phyloP scores from a whole-genome alignment of 2,329 filamentous ascomycete genomes.

The Stagonosporopsis tanaceti region DNA sequence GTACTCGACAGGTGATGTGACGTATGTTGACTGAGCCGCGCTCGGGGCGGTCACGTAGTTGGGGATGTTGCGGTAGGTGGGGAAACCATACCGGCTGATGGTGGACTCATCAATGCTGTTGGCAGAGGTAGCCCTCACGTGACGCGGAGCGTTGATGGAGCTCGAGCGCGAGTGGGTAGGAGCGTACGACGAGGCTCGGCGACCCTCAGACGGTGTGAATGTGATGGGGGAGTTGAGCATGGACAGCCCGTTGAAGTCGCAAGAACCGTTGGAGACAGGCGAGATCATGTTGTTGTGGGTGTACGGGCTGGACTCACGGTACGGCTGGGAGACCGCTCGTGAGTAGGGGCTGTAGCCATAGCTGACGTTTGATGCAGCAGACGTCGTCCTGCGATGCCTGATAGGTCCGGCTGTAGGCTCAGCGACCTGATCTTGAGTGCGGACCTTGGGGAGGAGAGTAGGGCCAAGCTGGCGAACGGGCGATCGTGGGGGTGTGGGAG shows the following conservation, averaged over 20 bases:
- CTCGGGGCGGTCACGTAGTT: constrained; percentile 58
- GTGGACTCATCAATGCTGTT: constrained; percentile 72
- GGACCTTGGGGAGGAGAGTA: constrained; percentile 83
- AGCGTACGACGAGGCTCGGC: constrained; percentile 47
- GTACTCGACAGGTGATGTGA: constrained; percentile 49
- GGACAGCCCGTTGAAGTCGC: constrained; percentile 50
- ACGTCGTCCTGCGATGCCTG: constrained; percentile 65
- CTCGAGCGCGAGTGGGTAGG: constrained; percentile 62
- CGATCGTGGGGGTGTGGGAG: constrained; percentile 73
- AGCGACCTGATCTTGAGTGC: constrained; percentile 81
- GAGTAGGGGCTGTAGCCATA: constrained; percentile 60
- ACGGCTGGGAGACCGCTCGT: constrained; percentile 54
- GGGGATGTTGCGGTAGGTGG: constrained; percentile 82
- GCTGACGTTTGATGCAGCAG: constrained; percentile 52
- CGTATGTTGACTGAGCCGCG: constrained; percentile 44
- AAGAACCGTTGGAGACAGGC: constrained; percentile 54
- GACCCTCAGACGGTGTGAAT: constrained; percentile 49
- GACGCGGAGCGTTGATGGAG: constrained; percentile 62
- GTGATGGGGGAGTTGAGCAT: constrained; percentile 71
- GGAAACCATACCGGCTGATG: constrained; percentile 77
- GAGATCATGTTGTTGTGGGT: constrained; percentile 56
- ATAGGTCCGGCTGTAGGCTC: constrained; percentile 65
- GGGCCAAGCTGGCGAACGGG: constrained; percentile 82
- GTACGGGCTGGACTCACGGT: constrained; percentile 56
- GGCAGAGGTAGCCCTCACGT: constrained; percentile 68